Conservation (phyloP, 306 rosid genomes). For the Vigna radiata region DNA sequence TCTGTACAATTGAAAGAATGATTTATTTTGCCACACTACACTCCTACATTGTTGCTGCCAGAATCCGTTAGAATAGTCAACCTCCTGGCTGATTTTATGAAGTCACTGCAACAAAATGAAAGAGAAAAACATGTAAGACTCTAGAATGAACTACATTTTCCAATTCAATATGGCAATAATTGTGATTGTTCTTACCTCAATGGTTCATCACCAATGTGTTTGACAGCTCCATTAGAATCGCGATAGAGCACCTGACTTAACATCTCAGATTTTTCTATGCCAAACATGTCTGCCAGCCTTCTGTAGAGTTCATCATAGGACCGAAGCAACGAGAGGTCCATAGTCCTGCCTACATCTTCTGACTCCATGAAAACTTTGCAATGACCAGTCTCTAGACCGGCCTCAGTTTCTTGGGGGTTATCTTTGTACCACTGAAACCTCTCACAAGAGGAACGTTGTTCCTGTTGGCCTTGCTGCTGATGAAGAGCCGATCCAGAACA, state of each 20-base stretch:
- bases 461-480: constrained; percentile 56
- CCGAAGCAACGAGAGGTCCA: constrained; percentile 68
- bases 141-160: not conserved
- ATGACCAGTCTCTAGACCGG: constrained; percentile 66
- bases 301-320: constrained; percentile 70
- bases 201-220: constrained; percentile 79
- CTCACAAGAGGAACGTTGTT: constrained; percentile 59
- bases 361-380: constrained; percentile 82
- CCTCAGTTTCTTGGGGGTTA: constrained; percentile 57
- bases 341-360: constrained; percentile 75
- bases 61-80: constrained; percentile 85
- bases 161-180: constrained; percentile 18
- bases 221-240: constrained; percentile 66
- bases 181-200: constrained; percentile 58
- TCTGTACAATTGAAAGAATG: constrained; percentile 65
- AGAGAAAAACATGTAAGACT: constrained; percentile 34
- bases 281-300: constrained; percentile 78
- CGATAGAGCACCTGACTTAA: constrained; percentile 68
- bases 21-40: constrained; percentile 51
- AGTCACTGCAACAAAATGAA: constrained; percentile 66
- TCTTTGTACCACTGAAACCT: constrained; percentile 64
- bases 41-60: constrained; percentile 71
- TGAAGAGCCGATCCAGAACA: constrained; percentile 65
- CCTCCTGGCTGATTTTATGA: constrained; percentile 74
- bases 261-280: constrained; percentile 69